Conservation (phyloP, 257 asterid genomes). For the Solanum virginianum region DNA sequence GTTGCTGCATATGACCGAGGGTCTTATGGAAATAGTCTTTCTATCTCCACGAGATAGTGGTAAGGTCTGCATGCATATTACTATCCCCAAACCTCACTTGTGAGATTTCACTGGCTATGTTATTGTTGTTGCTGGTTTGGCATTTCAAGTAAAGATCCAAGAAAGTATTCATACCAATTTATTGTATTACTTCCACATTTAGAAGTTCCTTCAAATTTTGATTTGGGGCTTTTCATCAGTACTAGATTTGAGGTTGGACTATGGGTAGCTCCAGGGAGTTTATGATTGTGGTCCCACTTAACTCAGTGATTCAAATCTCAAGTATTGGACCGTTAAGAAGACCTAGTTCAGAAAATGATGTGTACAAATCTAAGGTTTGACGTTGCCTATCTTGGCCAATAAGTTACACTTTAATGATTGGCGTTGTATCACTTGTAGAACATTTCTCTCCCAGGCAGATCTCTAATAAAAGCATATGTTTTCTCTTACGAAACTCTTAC, state of each 20-base stretch:
- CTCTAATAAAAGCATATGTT: neutral
- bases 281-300: neutral
- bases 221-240: neutral
- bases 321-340: neutral
- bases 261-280: neutral
- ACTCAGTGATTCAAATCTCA: neutral
- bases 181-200: neutral
- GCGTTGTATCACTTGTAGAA: neutral
- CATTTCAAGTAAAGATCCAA: neutral
- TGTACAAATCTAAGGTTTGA: neutral
- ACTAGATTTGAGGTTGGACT: neutral
- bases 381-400: neutral
- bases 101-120: too few relatives aligned
- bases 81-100: too few relatives aligned
- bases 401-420: neutral
- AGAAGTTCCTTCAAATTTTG: neutral
- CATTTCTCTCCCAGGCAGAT: neutral
- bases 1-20: too few relatives aligned
- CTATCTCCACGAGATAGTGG: too few relatives aligned
- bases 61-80: too few relatives aligned
- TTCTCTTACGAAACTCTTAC: neutral
- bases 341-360: neutral
- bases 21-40: too few relatives aligned
- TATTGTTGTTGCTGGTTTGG: neutral
- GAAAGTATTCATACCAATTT: neutral